Percentiles rank a stretch among this genome's conserved stretches.
Evolutionary conservation across 768 basidiomycete genomes (phyloP).

Genomic region (Steccherinum ochraceum): DNA sequence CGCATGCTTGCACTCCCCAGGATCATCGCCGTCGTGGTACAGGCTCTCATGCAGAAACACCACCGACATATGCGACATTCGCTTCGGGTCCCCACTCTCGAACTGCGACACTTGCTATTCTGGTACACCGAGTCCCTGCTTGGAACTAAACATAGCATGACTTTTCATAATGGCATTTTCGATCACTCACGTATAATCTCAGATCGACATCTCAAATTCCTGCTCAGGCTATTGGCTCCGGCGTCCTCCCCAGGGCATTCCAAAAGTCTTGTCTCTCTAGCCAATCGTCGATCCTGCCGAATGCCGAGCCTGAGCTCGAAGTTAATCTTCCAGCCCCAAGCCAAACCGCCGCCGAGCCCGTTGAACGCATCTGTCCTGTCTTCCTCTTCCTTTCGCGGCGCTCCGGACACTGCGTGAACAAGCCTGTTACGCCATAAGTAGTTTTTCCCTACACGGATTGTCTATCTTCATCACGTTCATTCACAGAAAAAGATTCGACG

Average conservation of each 20-base stretch:
- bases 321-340: no score
- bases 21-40: background rate
- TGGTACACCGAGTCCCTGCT: conserved; percentile 5
- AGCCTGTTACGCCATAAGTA: background rate
- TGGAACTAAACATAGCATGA: background rate
- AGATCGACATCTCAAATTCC: no score
- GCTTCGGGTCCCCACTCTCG: no score
- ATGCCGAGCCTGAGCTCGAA: background rate
- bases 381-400: background rate
- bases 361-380: no score
- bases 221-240: background rate
- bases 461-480: background rate
- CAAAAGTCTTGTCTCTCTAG: background rate
- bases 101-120: conserved; percentile 18
- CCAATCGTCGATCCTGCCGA: background rate
- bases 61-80: conserved; percentile 10
- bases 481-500: background rate
- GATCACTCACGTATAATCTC: no score
- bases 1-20: background rate
- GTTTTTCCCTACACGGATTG: background rate
- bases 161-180: background rate
- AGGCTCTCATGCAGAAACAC: conserved; percentile 10
- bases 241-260: background rate
- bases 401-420: background rate
- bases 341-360: background rate